Percentiles rank a stretch among this genome's conserved stretches.
These are phyloP conservation scores for Candida labiduridarum DNA, from an alignment of 1,139 yeast genomes.

Conservation along the genomic window DNA sequence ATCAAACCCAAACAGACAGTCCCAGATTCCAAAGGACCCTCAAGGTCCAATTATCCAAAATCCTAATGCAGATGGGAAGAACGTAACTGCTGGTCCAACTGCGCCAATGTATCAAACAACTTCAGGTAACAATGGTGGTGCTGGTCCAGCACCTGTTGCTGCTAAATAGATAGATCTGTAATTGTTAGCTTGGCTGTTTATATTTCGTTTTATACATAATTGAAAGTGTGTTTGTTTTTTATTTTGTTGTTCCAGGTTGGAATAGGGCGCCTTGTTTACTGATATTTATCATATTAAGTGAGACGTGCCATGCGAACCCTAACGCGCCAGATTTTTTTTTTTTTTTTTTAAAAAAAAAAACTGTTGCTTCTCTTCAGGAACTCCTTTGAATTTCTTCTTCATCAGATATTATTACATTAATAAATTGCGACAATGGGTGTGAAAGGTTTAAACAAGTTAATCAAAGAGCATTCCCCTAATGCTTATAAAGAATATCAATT, in stretches of 20 bases:
- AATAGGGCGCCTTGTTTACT: no score
- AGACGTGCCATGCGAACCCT: not conserved
- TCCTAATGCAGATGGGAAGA: conserved; percentile 8
- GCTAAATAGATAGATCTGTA: conserved; percentile 3
- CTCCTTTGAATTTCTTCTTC: not conserved
- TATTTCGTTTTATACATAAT: not conserved
- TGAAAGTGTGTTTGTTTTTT: not conserved
- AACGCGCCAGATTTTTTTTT: not conserved
- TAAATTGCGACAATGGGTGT: conserved; percentile 60
- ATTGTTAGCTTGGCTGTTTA: not conserved
- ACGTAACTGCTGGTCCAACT: conserved; percentile 3
- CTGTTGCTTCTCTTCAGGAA: not conserved
- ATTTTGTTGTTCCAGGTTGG: not conserved
- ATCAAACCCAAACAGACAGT: conserved; percentile 41
- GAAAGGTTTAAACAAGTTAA: conserved; percentile 75
- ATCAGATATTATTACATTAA: not conserved
- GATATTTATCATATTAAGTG: not conserved
- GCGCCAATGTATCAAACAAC: conserved; percentile 9
- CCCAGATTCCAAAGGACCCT: conserved; percentile 10
- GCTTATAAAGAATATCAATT: conserved; percentile 81
- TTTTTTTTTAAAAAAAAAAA: not conserved
- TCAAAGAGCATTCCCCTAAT: conserved; percentile 85
- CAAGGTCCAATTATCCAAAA: conserved; percentile 8
- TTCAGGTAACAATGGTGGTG: not conserved
- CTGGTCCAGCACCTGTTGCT: conserved; percentile 2